Percentiles rank a stretch among this genome's conserved stretches.
phyloP scores from a whole-genome alignment of 768 basidiomycete genomes.

The Strobilomyces echinocephalus region DNA sequence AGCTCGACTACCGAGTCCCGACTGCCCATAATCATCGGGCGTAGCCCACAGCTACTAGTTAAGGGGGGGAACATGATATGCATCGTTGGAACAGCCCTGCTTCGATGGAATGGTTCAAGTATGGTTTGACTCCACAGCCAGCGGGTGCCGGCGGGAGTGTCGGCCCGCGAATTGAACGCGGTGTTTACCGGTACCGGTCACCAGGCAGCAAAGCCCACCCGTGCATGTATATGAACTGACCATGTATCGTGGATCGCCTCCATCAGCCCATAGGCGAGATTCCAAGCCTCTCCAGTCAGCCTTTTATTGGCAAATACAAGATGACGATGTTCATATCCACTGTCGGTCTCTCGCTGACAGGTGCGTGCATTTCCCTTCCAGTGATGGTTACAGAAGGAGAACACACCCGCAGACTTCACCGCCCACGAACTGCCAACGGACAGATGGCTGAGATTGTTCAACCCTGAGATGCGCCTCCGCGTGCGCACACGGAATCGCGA shows the following conservation, averaged over 20 bases:
- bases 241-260: not conserved
- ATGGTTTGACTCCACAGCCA: too few species aligned
- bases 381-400: not conserved
- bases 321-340: constrained; percentile 7
- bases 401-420: constrained; percentile 16
- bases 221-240: constrained; percentile 1
- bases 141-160: not conserved
- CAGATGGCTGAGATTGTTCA: constrained; percentile 15
- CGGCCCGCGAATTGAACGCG: not conserved
- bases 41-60: too few species aligned
- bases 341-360: constrained; percentile 10
- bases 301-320: not conserved
- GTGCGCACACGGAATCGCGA: constrained; percentile 3
- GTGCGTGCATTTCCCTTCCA: constrained; percentile 6
- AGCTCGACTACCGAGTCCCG: too few species aligned
- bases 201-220: constrained; percentile 1
- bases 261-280: not conserved
- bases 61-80: too few species aligned
- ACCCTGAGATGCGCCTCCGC: constrained; percentile 21
- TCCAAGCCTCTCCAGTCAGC: not conserved
- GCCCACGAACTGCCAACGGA: constrained; percentile 21
- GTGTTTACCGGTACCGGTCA: constrained; percentile 9
- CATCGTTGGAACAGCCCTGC: too few species aligned
- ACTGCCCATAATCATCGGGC: too few species aligned
- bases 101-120: too few species aligned